phyloP scores from a whole-genome alignment of 257 asterid species.

The Salvia rosmarinus region DNA sequence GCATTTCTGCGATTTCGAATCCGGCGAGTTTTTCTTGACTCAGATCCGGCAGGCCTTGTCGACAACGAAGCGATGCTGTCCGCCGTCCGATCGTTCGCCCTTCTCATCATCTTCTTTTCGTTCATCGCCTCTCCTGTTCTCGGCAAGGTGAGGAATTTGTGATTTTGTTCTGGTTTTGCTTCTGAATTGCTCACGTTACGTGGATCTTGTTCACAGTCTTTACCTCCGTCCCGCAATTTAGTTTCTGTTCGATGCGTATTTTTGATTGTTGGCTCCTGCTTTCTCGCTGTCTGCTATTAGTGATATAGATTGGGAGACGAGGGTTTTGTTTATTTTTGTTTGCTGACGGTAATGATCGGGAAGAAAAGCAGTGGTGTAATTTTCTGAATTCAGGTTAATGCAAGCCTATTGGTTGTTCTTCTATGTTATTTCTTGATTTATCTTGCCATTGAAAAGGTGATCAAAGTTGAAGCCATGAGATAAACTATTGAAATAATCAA shows the following conservation, averaged over 20 bases:
- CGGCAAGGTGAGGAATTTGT: slow-evolving; percentile 44
- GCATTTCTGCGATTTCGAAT: slow-evolving; percentile 20
- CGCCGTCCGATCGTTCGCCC: slow-evolving; percentile 34
- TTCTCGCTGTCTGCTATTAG: slow-evolving; percentile 12
- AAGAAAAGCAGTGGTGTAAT: slow-evolving; percentile 3
- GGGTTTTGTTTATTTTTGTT: slow-evolving; percentile 5
- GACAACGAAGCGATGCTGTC: slow-evolving; percentile 37
- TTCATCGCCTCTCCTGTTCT: slow-evolving; percentile 35
- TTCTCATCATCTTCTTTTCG: slow-evolving; percentile 22
- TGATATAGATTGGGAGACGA: slow-evolving; percentile 3
- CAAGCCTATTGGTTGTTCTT: slow-evolving; percentile 6
- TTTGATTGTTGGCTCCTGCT: background rate
- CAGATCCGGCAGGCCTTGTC: slow-evolving; percentile 39
- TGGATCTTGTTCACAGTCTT: slow-evolving; percentile 26
- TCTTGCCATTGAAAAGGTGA: slow-evolving; percentile 13
- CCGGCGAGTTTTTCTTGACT: slow-evolving; percentile 22
- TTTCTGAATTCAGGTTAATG: slow-evolving; percentile 21
- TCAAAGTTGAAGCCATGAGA: background rate
- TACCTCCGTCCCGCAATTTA: background rate
- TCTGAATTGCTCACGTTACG: slow-evolving; percentile 10
- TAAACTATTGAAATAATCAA: background rate
- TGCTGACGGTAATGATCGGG: slow-evolving; percentile 27
- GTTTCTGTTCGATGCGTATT: slow-evolving; percentile 7
- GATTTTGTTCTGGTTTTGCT: slow-evolving; percentile 15
- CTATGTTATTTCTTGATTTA: background rate